Conservation (phyloP, 805 yeast genomes). For the Hanseniaspora clermontiae region DNA sequence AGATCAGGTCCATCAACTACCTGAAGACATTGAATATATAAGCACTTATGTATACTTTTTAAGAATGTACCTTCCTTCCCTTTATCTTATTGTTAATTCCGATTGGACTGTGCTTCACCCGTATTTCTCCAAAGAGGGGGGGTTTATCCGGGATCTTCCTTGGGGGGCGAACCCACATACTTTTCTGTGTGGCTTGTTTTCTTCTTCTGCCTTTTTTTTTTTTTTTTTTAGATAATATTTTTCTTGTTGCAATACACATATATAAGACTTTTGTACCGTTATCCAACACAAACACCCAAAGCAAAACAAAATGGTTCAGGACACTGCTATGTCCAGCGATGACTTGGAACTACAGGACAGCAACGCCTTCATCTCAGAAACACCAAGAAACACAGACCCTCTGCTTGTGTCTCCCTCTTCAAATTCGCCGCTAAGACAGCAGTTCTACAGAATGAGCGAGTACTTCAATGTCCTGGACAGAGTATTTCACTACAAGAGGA, state of each 20-base stretch:
- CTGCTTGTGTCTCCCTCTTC: neutral
- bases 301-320: neutral
- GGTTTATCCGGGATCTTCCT: no score
- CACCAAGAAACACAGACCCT: neutral
- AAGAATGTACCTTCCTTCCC: no score
- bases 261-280: no score
- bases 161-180: no score
- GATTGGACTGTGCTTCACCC: no score
- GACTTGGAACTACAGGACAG: neutral
- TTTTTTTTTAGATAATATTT: no score
- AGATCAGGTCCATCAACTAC: neutral
- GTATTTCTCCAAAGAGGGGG: no score
- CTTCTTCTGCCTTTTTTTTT: no score
- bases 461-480: conserved; percentile 32
- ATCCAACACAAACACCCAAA: neutral
- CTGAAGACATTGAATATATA: neutral
- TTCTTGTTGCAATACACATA: no score
- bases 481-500: conserved; percentile 21
- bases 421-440: neutral
- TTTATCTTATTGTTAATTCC: no score
- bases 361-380: neutral
- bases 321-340: neutral
- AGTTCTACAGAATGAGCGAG: conserved; percentile 22
- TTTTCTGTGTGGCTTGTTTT: no score
- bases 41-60: no score